phyloP scores from a whole-genome alignment of 1,284 basidiomycete species.

The Moniliophthora roreri region DNA sequence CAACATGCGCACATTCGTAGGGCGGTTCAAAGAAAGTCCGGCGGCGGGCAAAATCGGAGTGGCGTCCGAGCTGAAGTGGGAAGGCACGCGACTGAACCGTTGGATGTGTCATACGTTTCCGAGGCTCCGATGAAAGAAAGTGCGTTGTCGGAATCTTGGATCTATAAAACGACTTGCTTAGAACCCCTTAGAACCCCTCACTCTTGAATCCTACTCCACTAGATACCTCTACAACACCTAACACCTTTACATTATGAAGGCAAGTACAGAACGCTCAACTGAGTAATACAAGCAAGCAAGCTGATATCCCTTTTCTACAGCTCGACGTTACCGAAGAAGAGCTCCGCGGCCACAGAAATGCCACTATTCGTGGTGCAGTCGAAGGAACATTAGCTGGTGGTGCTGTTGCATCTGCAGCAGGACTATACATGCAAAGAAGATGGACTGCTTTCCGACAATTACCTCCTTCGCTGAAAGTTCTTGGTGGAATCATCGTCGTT shows the following conservation, averaged over 20 bases:
- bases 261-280: background rate
- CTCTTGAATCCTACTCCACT: too few species aligned
- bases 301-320: conserved; percentile 26
- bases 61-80: background rate
- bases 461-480: conserved; percentile 73
- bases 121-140: background rate
- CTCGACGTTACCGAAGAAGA: conserved; percentile 41
- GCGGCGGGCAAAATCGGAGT: background rate
- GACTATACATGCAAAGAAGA: conserved; percentile 56
- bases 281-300: background rate
- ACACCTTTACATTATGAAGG: background rate
- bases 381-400: conserved; percentile 61
- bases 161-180: background rate
- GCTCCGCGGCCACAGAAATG: conserved; percentile 49
- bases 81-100: background rate
- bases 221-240: background rate
- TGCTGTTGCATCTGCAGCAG: conserved; percentile 52
- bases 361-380: conserved; percentile 58
- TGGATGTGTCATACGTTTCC: background rate
- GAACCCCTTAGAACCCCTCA: background rate
- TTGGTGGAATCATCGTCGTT: conserved; percentile 67
- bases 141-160: background rate
- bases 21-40: too few species aligned
- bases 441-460: conserved; percentile 67
- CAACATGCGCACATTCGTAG: too few species aligned